Evolutionary conservation across 169 alveolate genomes (phyloP).

Genomic region (Perkinsus olseni): DNA sequence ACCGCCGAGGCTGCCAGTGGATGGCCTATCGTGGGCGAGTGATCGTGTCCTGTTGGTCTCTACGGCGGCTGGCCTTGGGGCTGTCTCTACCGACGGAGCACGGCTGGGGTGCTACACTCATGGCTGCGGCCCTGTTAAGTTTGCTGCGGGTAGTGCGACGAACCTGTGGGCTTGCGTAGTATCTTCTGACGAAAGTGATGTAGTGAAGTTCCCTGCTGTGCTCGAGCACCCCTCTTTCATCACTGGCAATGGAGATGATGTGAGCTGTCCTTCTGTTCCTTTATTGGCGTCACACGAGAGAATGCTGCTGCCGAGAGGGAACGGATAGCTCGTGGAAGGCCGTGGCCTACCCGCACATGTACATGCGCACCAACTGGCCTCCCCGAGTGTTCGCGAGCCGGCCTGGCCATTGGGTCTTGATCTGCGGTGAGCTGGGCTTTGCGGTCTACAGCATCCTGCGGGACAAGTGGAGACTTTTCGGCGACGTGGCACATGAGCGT

Average conservation of each 20-base stretch:
- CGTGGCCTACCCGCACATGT: background rate
- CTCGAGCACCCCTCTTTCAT: background rate
- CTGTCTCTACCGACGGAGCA: background rate
- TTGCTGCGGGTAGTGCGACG: background rate
- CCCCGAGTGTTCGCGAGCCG: background rate
- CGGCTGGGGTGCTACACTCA: background rate
- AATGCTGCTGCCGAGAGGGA: background rate
- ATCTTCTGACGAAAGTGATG: background rate
- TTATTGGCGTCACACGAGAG: background rate
- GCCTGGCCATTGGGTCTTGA: background rate
- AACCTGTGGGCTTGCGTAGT: background rate
- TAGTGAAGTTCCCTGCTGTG: background rate
- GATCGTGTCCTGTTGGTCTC: background rate
- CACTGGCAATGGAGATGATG: background rate
- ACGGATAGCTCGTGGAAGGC: background rate
- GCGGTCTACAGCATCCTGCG: background rate
- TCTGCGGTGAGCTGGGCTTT: background rate
- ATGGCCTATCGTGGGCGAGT: background rate
- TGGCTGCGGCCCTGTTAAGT: background rate
- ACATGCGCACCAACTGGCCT: background rate
- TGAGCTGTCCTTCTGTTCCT: background rate
- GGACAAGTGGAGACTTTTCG: background rate
- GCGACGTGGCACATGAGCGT: background rate
- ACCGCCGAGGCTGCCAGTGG: background rate
- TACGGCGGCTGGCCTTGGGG: background rate